Percentiles rank a stretch among this genome's conserved stretches.
Evolutionary conservation across 768 basidiomycete species (phyloP).

Genomic region (Kwoniella newhampshirensis): DNA sequence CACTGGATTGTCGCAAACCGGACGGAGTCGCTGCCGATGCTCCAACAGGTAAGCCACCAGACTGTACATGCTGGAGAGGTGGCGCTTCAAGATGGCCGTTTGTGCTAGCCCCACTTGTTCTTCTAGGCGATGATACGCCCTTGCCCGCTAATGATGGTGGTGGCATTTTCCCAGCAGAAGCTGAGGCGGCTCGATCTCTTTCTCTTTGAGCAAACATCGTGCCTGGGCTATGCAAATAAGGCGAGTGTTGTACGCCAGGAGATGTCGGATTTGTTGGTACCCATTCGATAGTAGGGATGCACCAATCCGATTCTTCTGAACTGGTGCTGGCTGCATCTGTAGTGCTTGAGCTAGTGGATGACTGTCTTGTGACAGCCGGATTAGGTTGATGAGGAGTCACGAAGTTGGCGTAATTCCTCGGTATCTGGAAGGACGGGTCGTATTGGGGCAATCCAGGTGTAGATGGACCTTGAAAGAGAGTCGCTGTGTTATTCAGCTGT

Average conservation of each 20-base stretch:
- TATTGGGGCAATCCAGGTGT: constrained; percentile 2
- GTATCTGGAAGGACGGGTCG: constrained; percentile 24
- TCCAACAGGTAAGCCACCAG: constrained; percentile 24
- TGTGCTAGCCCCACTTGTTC: neutral
- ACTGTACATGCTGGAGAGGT: constrained; percentile 9
- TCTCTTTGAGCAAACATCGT: constrained; percentile 1
- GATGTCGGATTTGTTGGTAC: constrained; percentile 23
- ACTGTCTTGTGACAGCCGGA: constrained; percentile 32
- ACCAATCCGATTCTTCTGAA: constrained; percentile 45
- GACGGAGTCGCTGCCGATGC: constrained; percentile 26
- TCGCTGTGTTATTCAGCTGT: constrained; percentile 39
- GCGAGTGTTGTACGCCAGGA: constrained; percentile 2
- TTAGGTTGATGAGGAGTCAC: constrained; percentile 24
- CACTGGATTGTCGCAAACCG: constrained; percentile 21
- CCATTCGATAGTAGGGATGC: constrained; percentile 46
- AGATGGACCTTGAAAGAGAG: constrained; percentile 29
- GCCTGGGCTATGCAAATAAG: constrained; percentile 15
- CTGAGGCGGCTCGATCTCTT: constrained; percentile 1
- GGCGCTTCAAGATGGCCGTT: constrained; percentile 3
- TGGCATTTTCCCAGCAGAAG: constrained; percentile 29
- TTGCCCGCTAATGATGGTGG: constrained; percentile 24
- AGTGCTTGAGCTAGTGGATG: constrained; percentile 32
- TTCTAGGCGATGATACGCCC: constrained; percentile 13
- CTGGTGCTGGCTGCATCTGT: constrained; percentile 40
- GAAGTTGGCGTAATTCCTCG: constrained; percentile 30